These are phyloP conservation scores for Phialocephala subalpina DNA, from an alignment of 2,329 filamentous ascomycete species.

Conservation along the genomic window DNA sequence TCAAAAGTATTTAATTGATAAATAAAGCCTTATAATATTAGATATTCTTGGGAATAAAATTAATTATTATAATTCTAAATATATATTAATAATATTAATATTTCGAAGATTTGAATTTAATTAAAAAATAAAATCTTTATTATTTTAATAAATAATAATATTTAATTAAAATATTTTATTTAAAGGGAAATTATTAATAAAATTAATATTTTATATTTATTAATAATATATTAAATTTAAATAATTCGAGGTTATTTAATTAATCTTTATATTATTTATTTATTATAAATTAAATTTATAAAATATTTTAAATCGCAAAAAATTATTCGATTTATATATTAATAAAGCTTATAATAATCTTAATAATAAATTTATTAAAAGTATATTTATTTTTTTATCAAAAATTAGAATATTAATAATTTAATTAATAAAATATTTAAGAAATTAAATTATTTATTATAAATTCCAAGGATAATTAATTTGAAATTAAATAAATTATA, in stretches of 20 bases:
- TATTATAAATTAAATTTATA: conserved; percentile 28
- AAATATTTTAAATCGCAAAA: conserved; percentile 23
- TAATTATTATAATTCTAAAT: conserved; percentile 24
- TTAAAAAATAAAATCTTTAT: conserved; percentile 17
- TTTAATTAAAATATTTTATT: conserved; percentile 13
- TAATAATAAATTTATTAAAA: conserved; percentile 18
- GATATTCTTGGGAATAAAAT: too few relatives aligned
- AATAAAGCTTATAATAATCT: conserved; percentile 21
- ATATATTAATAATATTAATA: conserved; percentile 26
- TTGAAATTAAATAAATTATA: conserved; percentile 27
- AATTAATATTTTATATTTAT: conserved; percentile 24
- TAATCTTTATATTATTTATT: conserved; percentile 27
- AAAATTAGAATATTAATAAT: conserved; percentile 18
- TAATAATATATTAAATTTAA: conserved; percentile 22
- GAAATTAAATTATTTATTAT: conserved; percentile 19
- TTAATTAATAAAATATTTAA: conserved; percentile 20
- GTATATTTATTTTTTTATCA: conserved; percentile 26
- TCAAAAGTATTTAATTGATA: too few relatives aligned
- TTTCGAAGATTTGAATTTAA: conserved; percentile 22
- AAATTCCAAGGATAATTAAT: conserved; percentile 27
- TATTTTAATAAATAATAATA: conserved; percentile 10
- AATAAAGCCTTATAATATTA: too few relatives aligned
- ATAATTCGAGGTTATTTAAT: conserved; percentile 27
- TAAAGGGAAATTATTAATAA: conserved; percentile 9
- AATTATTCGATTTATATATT: conserved; percentile 18